Evolutionary conservation across 129 eudicot species (phyloP), one percentile per base, ranked within the genome.

Genomic region (Dittrichia graveolens): DNA sequence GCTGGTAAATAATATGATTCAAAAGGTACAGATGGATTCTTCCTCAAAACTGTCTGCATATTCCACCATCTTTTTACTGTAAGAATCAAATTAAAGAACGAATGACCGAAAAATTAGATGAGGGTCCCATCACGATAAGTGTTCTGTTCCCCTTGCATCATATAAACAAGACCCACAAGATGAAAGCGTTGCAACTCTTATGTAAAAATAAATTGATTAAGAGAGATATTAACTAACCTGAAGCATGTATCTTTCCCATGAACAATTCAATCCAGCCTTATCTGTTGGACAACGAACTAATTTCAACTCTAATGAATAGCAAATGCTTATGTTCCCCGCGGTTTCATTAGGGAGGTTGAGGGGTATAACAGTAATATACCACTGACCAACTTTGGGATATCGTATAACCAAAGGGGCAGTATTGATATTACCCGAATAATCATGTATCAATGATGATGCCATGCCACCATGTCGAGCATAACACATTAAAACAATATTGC

Each of bases 1-100:
- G 83, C 65, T 5, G 99, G 99, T 57, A 90, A 48, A 72, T 82
- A 94, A 73, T 85, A 84, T 42, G 97, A 86, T 69, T 94, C 96
- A 61, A 94, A 90, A 44, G 99, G 88, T 60, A 65, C 71, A 3
- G 82, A 76, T 38, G 88, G 78, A 69, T 67, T 85, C 84, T 63
- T 86, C 80, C 96, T 77, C 67, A 90, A 75, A 79, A 90, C 84
- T 73, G 99, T 84, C 99, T 94, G 99, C 95, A 93, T 81, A 78
- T 75, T 85, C 79, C 82, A 74, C 72, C 73, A 60, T 63, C 78
- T 66, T 77, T 75, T 24, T 24, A 24, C 77, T 78, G 66, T 67
- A 74, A 78, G 76, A 80, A 74, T 80, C n/a, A 76, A 78, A 72
- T 46, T 67, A 54, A 53, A 67, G 66, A 70, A 78, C 75, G 66